Conservation (phyloP, 768 basidiomycete genomes). For the Chlorophyllum brunneum region DNA sequence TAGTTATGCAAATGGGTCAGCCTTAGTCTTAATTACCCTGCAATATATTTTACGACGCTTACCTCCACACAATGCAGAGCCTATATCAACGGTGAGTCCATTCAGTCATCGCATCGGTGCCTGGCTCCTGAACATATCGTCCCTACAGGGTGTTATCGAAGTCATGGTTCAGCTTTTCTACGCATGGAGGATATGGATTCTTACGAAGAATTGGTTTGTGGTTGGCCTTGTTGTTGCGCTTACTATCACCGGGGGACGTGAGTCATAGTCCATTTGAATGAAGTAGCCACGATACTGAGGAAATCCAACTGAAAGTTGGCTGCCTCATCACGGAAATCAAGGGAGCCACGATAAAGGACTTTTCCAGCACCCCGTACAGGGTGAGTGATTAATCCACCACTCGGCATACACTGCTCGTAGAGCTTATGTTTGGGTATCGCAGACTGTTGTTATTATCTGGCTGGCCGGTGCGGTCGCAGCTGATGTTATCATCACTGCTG, state of each 20-base stretch:
- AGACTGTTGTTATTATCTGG: constrained; percentile 33
- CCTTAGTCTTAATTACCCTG: too few relatives aligned
- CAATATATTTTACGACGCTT: too few relatives aligned
- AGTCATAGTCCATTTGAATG: constrained; percentile 3
- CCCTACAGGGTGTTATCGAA: constrained; percentile 38
- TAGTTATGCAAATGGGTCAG: too few relatives aligned
- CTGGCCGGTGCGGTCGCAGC: constrained; percentile 30
- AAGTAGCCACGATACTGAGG: not conserved
- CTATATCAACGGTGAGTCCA: constrained; percentile 41
- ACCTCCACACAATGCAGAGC: constrained; percentile 38
- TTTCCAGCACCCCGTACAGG: constrained; percentile 27
- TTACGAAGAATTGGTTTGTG: constrained; percentile 21
- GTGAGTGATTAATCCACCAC: constrained; percentile 11
- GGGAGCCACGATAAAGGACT: constrained; percentile 19
- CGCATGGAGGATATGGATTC: constrained; percentile 30
- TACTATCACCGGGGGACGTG: constrained; percentile 21
- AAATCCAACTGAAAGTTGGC: constrained; percentile 15
- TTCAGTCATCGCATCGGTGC: too few relatives aligned
- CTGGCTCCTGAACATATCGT: not conserved
- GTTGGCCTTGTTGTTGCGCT: constrained; percentile 16
- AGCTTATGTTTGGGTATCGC: not conserved
- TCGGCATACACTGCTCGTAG: too few relatives aligned
- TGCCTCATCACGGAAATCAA: constrained; percentile 25
- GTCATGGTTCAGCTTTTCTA: constrained; percentile 44
- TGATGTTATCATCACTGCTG: constrained; percentile 39